Conservation (phyloP, 768 basidiomycete species). For the Termitomyces sp. region DNA sequence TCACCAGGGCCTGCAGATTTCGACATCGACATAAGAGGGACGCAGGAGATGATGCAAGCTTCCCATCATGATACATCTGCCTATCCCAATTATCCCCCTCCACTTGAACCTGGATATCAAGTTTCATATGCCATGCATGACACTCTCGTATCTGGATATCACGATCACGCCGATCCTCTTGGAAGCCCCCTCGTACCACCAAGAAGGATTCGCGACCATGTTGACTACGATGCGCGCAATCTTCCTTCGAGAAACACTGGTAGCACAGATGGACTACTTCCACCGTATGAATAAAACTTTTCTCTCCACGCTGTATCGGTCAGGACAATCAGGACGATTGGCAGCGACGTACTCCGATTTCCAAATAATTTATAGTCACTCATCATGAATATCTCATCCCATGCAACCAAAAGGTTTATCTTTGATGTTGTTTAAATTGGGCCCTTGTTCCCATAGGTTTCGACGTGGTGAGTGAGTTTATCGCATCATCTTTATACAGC, state of each 20-base stretch:
- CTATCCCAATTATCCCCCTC: neutral
- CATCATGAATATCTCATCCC: no score
- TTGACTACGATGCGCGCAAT: neutral
- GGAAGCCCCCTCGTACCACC: neutral
- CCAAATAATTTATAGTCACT: no score
- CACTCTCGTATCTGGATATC: neutral
- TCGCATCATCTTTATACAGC: no score
- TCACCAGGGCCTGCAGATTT: conserved; percentile 5
- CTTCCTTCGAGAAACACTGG: neutral
- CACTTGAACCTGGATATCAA: neutral
- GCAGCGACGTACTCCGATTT: no score
- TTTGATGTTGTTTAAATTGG: no score
- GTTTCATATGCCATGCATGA: neutral
- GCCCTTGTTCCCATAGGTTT: no score
- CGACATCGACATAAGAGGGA: neutral
- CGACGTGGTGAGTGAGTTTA: no score
- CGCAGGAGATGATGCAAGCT: neutral
- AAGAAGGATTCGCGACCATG: neutral
- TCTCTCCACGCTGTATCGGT: neutral
- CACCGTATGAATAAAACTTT: neutral
- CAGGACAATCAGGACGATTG: no score
- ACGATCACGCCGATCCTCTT: neutral
- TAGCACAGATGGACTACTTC: conserved; percentile 1
- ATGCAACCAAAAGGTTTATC: no score
- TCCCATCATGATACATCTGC: neutral